Conservation (phyloP, 345 rosid genomes). For the Rhodamnia rubescens region DNA sequence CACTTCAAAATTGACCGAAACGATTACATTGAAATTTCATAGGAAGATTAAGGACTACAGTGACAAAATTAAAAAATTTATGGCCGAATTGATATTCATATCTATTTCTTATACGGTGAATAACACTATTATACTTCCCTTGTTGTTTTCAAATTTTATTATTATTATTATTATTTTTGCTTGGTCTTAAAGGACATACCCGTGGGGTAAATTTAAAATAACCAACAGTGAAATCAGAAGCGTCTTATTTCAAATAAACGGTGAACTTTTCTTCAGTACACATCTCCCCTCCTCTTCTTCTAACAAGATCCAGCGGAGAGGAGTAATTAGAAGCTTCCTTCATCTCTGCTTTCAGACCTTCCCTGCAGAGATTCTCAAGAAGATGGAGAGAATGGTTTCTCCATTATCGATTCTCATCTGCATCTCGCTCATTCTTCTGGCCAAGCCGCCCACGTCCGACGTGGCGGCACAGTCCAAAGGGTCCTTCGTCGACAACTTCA, state of each 20-base stretch:
- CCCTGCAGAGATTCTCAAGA: neutral
- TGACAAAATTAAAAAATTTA: no score
- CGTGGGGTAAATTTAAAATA: neutral
- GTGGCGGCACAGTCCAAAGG: slow-evolving; percentile 16
- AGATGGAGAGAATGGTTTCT: neutral
- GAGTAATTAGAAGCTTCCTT: neutral
- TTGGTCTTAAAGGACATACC: neutral
- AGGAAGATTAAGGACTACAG: no score
- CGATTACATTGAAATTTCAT: no score
- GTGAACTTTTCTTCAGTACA: neutral
- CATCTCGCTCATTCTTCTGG: neutral
- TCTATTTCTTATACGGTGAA: no score
- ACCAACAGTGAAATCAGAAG: neutral
- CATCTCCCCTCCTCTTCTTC: neutral
- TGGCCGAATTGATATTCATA: no score
- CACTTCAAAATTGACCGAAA: no score
- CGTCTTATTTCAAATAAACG: neutral
- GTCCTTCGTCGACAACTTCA: slow-evolving; percentile 78
- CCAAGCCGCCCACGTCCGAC: neutral
- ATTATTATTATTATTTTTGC: no score
- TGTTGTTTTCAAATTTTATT: neutral
- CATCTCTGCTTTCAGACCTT: neutral
- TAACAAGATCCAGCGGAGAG: neutral
- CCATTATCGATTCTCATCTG: neutral
- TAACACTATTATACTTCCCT: no score